Evolutionary conservation across 768 basidiomycete genomes (phyloP).

Genomic region (Boletus insuetus): DNA sequence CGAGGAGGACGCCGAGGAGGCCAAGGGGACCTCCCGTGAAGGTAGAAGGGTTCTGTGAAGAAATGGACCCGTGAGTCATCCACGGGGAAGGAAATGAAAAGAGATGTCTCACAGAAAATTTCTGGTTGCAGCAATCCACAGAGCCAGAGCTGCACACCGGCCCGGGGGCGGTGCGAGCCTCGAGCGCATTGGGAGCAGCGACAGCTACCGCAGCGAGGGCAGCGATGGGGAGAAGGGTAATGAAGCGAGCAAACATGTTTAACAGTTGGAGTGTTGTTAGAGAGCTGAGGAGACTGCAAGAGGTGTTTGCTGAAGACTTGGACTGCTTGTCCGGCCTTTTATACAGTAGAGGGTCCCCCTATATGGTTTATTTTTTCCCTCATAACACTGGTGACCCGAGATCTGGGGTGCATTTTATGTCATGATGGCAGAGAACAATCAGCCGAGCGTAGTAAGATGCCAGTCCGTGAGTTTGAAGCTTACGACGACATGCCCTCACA

Average conservation of each 20-base stretch:
- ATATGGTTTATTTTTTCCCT: neutral
- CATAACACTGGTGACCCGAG: neutral
- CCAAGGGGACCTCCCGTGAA: neutral
- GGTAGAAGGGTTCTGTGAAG: neutral
- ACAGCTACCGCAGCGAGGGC: neutral
- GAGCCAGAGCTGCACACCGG: neutral
- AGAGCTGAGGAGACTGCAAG: neutral
- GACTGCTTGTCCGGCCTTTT: neutral
- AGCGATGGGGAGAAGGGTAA: neutral
- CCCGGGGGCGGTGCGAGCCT: neutral
- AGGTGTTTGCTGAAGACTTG: neutral
- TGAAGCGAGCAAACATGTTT: neutral
- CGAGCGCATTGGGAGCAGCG: neutral
- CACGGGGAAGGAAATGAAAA: neutral
- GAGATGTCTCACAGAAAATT: neutral
- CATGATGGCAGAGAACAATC: too few species aligned
- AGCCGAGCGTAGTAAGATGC: too few species aligned
- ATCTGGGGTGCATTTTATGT: neutral
- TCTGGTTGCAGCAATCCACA: neutral
- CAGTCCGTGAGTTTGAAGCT: too few species aligned
- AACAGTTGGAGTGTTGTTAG: neutral
- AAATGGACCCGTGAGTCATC: neutral
- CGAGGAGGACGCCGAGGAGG: neutral
- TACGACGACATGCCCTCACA: too few species aligned
- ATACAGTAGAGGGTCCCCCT: neutral